phyloP scores from a whole-genome alignment of 2,329 filamentous ascomycete species.

The Pyrenophora tritici-repentis region DNA sequence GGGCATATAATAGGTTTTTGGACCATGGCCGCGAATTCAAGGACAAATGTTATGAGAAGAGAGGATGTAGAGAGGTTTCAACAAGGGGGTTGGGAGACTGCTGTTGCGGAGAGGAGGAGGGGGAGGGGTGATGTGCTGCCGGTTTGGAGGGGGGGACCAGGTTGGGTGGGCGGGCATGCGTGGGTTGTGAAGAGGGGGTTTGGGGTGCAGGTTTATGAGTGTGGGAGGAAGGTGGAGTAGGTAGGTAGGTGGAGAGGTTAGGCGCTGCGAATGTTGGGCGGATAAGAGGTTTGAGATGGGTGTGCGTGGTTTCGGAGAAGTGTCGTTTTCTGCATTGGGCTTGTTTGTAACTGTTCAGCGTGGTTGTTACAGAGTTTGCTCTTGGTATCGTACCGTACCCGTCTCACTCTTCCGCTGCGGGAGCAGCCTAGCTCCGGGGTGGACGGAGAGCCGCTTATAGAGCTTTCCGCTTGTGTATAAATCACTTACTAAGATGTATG shows the following conservation, averaged over 20 bases:
- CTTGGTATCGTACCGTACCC: too few relatives aligned
- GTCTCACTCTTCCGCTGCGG: too few relatives aligned
- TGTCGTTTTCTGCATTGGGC: not conserved
- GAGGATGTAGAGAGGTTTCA: constrained; percentile 29
- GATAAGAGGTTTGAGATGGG: not conserved
- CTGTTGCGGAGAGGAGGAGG: constrained; percentile 16
- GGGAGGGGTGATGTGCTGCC: constrained; percentile 24
- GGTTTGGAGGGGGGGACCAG: constrained; percentile 30
- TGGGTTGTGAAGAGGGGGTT: constrained; percentile 27
- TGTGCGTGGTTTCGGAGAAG: not conserved
- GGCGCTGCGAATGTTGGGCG: too few relatives aligned
- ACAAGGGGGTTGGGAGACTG: constrained; percentile 28
- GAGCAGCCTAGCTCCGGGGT: not conserved
- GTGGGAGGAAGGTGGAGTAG: constrained; percentile 15
- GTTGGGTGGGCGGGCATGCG: constrained; percentile 26
- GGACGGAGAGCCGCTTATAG: not conserved
- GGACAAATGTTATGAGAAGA: constrained; percentile 24
- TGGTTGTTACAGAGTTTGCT: too few relatives aligned
- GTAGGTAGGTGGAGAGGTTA: too few relatives aligned
- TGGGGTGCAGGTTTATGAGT: constrained; percentile 25
- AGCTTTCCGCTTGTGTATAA: not conserved
- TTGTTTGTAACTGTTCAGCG: too few relatives aligned
- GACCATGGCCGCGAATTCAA: constrained; percentile 24
- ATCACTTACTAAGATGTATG: too few relatives aligned
- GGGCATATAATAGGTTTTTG: constrained; percentile 30